Percentiles rank a stretch among this genome's conserved stretches.
Evolutionary conservation across 2,329 filamentous ascomycete genomes (phyloP).

Genomic region (Pseudogymnoascus sp.): DNA sequence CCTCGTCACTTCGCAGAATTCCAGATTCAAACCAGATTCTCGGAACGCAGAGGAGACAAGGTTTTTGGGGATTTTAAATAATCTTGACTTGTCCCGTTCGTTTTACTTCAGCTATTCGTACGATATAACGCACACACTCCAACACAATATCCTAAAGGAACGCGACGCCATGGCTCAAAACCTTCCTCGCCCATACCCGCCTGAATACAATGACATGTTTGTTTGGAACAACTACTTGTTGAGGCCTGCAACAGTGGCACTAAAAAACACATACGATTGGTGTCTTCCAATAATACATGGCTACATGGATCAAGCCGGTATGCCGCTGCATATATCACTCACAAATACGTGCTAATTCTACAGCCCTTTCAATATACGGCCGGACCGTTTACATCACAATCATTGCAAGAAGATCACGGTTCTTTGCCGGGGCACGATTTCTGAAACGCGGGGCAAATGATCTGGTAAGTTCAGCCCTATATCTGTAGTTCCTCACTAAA

Average conservation of each 20-base stretch:
- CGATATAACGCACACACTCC: conserved; percentile 84
- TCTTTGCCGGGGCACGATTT: conserved; percentile 90
- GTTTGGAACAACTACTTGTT: conserved; percentile 94
- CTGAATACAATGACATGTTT: conserved; percentile 88
- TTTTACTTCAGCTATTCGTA: conserved; percentile 99
- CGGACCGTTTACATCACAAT: conserved; percentile 85
- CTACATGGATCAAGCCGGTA: conserved; percentile 80
- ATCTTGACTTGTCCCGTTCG: conserved; percentile 78
- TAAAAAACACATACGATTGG: conserved; percentile 88
- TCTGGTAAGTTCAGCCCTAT: conserved; percentile 36
- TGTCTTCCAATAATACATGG: conserved; percentile 93
- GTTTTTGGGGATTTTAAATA: conserved; percentile 81
- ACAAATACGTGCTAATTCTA: conserved; percentile 9
- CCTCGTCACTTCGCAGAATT: conserved; percentile 60
- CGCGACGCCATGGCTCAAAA: conserved; percentile 62
- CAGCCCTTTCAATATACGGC: conserved; percentile 73
- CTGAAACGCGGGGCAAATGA: conserved; percentile 94
- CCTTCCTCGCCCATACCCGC: conserved; percentile 45
- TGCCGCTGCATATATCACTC: conserved; percentile 14
- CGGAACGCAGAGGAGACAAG: conserved; percentile 79
- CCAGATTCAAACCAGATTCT: conserved; percentile 66
- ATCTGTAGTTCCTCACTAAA: background rate
- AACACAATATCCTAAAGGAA: conserved; percentile 83
- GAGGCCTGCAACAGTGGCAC: conserved; percentile 56
- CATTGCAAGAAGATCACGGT: conserved; percentile 82